phyloP scores from a whole-genome alignment of 2,329 filamentous ascomycete genomes.

The Botrytis elliptica region DNA sequence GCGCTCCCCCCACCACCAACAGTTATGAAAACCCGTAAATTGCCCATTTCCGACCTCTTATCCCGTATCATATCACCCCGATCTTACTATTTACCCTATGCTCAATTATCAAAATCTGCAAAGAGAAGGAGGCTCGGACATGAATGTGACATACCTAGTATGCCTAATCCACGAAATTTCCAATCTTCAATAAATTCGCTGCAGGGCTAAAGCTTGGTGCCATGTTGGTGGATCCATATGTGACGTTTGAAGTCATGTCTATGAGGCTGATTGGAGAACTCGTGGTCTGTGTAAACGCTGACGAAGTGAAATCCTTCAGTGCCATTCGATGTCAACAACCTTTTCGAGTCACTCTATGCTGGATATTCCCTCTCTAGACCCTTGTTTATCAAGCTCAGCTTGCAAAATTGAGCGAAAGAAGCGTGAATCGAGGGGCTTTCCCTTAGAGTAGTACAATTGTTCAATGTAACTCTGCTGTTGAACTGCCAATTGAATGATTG shows the following conservation, averaged over 20 bases:
- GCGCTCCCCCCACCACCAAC: background rate
- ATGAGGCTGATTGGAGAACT: background rate
- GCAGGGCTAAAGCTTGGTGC: background rate
- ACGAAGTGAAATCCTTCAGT: background rate
- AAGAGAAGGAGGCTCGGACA: background rate
- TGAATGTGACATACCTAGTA: background rate
- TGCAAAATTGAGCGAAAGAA: background rate
- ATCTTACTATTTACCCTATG: background rate
- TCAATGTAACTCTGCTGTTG: background rate
- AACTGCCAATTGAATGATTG: background rate
- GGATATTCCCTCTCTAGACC: background rate
- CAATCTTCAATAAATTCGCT: background rate
- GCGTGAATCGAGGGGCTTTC: background rate
- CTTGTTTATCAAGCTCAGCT: background rate
- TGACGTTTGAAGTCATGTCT: background rate
- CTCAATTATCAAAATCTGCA: background rate
- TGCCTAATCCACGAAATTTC: background rate
- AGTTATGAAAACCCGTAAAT: background rate
- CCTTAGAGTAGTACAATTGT: too few relatives aligned
- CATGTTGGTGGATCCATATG: background rate
- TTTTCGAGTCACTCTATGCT: background rate
- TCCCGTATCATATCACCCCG: background rate
- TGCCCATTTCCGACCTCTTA: background rate
- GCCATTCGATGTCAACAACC: background rate
- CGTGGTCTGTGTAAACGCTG: background rate